A percentile compares a stretch with the other conserved stretches of the same genome.
These are phyloP conservation scores for Podosphaera xanthii DNA, from an alignment of 2,329 filamentous ascomycete species.

Conservation along the genomic window DNA sequence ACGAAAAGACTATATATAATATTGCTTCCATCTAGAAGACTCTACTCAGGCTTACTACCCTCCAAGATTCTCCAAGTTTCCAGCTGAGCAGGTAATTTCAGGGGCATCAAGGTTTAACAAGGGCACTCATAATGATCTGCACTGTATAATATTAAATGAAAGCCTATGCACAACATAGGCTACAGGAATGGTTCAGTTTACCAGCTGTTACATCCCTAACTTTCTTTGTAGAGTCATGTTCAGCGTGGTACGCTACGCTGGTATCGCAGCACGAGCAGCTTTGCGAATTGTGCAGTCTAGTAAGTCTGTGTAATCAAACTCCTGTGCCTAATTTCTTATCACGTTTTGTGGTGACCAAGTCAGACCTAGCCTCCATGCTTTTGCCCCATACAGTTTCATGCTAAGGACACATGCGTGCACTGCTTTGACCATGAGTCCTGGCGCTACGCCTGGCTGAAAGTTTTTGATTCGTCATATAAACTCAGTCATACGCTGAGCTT, in stretches of 20 bases:
- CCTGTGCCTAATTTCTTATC: not conserved
- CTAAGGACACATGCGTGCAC: not conserved
- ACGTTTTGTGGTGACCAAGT: not conserved
- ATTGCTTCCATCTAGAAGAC: too few relatives aligned
- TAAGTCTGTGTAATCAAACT: not conserved
- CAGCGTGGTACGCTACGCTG: not conserved
- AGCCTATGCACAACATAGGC: too few relatives aligned
- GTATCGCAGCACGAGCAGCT: not conserved
- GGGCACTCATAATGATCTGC: too few relatives aligned
- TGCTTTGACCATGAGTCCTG: not conserved
- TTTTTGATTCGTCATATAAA: not conserved
- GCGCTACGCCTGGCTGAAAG: not conserved
- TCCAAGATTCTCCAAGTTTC: too few relatives aligned
- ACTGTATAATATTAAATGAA: too few relatives aligned
- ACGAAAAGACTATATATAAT: too few relatives aligned
- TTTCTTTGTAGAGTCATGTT: not conserved
- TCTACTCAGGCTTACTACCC: too few relatives aligned
- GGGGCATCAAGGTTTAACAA: too few relatives aligned
- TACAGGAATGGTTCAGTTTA: too few relatives aligned
- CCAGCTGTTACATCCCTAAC: not conserved
- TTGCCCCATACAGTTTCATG: not conserved
- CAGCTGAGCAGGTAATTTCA: too few relatives aligned
- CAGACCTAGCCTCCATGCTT: not conserved
- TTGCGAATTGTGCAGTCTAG: not conserved
- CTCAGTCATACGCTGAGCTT: not conserved